phyloP scores from a whole-genome alignment of 164 flowering plant genomes.

The Tetracentron sinense region DNA sequence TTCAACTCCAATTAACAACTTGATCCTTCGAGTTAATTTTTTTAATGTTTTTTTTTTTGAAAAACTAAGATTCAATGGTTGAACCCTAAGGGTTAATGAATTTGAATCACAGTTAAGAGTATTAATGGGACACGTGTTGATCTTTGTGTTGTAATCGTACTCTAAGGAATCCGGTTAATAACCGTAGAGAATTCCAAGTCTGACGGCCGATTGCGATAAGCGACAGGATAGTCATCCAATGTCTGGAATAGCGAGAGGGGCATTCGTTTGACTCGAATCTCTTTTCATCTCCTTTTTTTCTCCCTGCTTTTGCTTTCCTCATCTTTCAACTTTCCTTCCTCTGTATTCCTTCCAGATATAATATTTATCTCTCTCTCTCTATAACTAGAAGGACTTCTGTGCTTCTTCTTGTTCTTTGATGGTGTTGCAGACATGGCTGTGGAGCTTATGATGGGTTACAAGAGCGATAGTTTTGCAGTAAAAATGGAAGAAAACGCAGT shows the following conservation, averaged over 20 bases:
- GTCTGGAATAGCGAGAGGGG: conserved; percentile 16
- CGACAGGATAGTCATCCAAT: conserved; percentile 20
- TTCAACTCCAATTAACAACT: too few relatives aligned
- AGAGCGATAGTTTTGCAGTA: conserved; percentile 19
- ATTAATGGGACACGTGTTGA: too few relatives aligned
- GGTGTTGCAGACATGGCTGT: conserved; percentile 55
- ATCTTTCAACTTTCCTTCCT: too few relatives aligned
- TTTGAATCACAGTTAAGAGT: too few relatives aligned
- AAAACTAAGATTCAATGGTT: too few relatives aligned
- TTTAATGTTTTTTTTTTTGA: too few relatives aligned
- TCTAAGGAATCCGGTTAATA: too few relatives aligned
- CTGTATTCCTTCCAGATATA: not conserved
- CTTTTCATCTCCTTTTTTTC: conserved; percentile 1
- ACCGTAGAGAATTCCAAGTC: too few relatives aligned
- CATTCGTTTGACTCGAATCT: conserved; percentile 25
- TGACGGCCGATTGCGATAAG: conserved; percentile 15
- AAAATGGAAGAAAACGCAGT: conserved; percentile 49
- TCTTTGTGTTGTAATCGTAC: too few relatives aligned
- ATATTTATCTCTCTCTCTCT: not conserved
- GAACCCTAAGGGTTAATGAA: too few relatives aligned
- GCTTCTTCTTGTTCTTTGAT: conserved; percentile 3
- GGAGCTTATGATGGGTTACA: conserved; percentile 48
- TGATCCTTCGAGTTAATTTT: too few relatives aligned
- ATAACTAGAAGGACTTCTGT: not conserved
- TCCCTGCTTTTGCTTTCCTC: not conserved